Evolutionary conservation across 495 filamentous ascomycete species (phyloP), one percentile per base, ranked within the genome.

Genomic region (Aspergillus bridgeri): DNA sequence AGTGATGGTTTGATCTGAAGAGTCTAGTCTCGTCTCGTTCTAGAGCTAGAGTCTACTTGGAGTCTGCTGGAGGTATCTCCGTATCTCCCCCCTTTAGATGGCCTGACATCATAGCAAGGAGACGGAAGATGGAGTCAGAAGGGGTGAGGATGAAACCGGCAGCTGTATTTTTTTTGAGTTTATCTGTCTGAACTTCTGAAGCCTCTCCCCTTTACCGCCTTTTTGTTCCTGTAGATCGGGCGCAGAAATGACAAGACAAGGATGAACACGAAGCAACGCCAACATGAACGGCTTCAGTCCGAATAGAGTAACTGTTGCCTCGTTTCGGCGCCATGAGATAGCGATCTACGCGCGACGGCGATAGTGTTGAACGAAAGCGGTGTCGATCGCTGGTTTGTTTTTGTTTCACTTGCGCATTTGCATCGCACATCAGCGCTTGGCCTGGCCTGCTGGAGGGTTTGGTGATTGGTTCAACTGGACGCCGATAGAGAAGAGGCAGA

Each of bases 321-420:
- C 19, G 48, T 22, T 50, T n/a, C 22, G 21, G 21, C 19, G 21
- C 48, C 22, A 38, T 38, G 33, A 50, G 48, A 50, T 50, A 50
- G 48, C 19, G 48, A 50, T 50, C 48, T 50, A 50, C 48, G 3
- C 48, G 20, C 48, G 48, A 50, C 17, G 48, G 13, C 48, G 29
- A 50, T 50, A 50, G 48, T 27, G 21, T 25, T 6, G 48, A 50
- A 15, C 5, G 22, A 50, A 21, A 6, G 11, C 27, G 27, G 1
- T 38, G 48, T 4, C 48, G 48, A 50, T 25, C 48, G 48, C 27
- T 13, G 33, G 33, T 38, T 38, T 38, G 33, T 38, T 38, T 38
- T 13, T 9, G 33, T 15, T 38, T 38, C 33, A 15, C 11, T 15
- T 15, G 6, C 33, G 2, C n/a, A n/a, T n/a, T n/a, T n/a, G n/a